Evolutionary conservation across 2,329 filamentous ascomycete genomes (phyloP).

Genomic region (Penicillium brasilianum): DNA sequence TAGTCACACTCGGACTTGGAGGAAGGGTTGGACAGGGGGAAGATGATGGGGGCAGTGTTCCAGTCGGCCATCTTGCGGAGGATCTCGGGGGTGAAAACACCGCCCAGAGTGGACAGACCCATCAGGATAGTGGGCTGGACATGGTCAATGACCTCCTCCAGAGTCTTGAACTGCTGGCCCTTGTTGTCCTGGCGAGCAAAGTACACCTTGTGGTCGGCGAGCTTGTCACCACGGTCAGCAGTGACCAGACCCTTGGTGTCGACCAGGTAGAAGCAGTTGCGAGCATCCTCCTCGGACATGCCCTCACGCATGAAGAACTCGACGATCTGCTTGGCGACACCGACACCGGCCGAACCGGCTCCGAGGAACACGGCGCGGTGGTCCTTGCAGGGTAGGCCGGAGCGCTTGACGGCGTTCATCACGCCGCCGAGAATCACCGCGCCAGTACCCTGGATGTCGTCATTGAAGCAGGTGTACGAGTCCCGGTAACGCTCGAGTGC

Average conservation of each 20-base stretch:
- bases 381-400: conserved; percentile 81
- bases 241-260: conserved; percentile 97
- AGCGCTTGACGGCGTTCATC: conserved; percentile 78
- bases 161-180: conserved; percentile 70
- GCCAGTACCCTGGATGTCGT: conserved; percentile 96
- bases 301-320: conserved; percentile 96
- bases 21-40: conserved; percentile 94
- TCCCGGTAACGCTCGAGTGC: conserved; percentile 89
- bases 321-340: conserved; percentile 96
- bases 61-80: conserved; percentile 66
- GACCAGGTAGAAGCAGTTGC: conserved; percentile 93
- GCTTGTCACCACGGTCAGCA: conserved; percentile 86
- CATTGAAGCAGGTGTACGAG: conserved; percentile 94
- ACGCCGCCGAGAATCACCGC: conserved; percentile 89
- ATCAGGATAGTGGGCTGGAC: conserved; percentile 94
- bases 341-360: conserved; percentile 91
- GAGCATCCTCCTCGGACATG: conserved; percentile 83
- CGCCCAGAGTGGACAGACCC: conserved; percentile 91
- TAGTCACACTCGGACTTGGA: conserved; percentile 98
- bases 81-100: conserved; percentile 88
- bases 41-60: conserved; percentile 85
- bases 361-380: conserved; percentile 96
- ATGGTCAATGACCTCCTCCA: conserved; percentile 91
- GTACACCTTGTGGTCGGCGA: conserved; percentile 84
- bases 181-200: conserved; percentile 69